Base-by-base conservation (phyloP, 2,329 filamentous ascomycete genomes). In the Sporothrix euskadiensis region DNA sequence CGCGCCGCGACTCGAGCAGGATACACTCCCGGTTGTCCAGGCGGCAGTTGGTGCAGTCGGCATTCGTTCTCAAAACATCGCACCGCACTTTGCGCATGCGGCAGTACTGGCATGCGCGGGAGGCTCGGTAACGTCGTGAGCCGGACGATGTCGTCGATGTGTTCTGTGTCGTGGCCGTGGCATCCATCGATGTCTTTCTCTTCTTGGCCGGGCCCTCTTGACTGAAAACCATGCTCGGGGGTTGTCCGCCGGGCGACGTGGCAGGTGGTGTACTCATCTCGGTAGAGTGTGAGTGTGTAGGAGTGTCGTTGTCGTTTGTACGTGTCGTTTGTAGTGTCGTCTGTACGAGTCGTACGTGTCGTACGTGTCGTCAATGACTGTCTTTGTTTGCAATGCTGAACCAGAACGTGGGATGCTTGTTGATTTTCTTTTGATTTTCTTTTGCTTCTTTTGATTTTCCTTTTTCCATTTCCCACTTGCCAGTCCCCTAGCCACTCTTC, bases 31-130 rank as follows among this genome's bases (percentile, higher is more conserved):
- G 54, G 4, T 47, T 47, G 69, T 71, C 69, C 7, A 71, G 56
- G 7, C 69, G 69, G 69, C 69, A 71, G 69, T 71, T 63, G 32
- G 69, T 71, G 69, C 69, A 71, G 56, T 41, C 69, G 1, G 69
- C 39, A 3, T 71, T 26, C 3, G 22, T 61, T 1, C 69, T 41
- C 56, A 71, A 41, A 22, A 71, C 69, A 22, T 71, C 69, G 56
- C 69, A 71, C 19, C 69, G 56, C 39, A 71, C 69, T 39, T 71
- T 71, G 22, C 69, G 54, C 26, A 39, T 71, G 39, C 69, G 54
- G 41, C 69, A 71, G 69, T 71, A 71, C 39, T 71, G 69, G 54
- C 69, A 71, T 22, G 69, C 69, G 4, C 69, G 56, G 7, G 69
- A 71, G 14, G 69, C 69, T 3, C 69, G 69, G 39, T 49, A 71